Percentiles rank a stretch among this genome's conserved stretches.
phyloP scores from a whole-genome alignment of 2,329 filamentous ascomycete genomes.

The Exserohilum rostratum region DNA sequence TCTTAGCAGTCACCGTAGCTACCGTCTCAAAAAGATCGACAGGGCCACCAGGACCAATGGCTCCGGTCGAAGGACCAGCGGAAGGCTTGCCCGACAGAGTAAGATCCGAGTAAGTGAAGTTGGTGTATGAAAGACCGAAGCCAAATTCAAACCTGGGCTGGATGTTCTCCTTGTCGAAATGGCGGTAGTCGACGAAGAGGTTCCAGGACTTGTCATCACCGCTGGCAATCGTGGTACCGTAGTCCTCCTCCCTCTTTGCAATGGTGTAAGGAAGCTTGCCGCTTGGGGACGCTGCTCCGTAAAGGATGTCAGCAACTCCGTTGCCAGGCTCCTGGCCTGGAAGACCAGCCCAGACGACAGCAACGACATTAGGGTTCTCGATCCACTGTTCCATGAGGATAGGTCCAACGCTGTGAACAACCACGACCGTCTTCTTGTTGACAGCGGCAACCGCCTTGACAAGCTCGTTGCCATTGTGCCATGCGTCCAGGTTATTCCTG shows the following conservation, averaged over 20 bases:
- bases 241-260: conserved; percentile 42
- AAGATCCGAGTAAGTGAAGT: conserved; percentile 49
- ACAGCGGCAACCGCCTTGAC: conserved; percentile 47
- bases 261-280: conserved; percentile 64
- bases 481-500: conserved; percentile 56
- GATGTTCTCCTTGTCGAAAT: conserved; percentile 52
- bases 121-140: conserved; percentile 53
- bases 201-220: conserved; percentile 46
- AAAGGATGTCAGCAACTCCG: conserved; percentile 54
- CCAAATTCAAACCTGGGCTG: conserved; percentile 53
- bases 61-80: conserved; percentile 32
- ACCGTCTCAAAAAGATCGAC: conserved; percentile 45
- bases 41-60: conserved; percentile 35
- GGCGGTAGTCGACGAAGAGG: conserved; percentile 54
- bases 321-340: conserved; percentile 53
- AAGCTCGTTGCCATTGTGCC: conserved; percentile 53
- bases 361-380: conserved; percentile 46
- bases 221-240: conserved; percentile 32
- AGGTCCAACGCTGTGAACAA: conserved; percentile 48
- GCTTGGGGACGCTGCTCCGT: conserved; percentile 51
- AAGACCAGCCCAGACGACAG: conserved; percentile 50
- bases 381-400: conserved; percentile 46
- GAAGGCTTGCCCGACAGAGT: conserved; percentile 29
- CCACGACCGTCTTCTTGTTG: conserved; percentile 48
- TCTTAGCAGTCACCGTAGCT: conserved; percentile 42